A percentile compares a stretch with the other conserved stretches of the same genome.
Conservation (phyloP, 148 eudicot species). For the Mesembryanthemum crystallinum region DNA sequence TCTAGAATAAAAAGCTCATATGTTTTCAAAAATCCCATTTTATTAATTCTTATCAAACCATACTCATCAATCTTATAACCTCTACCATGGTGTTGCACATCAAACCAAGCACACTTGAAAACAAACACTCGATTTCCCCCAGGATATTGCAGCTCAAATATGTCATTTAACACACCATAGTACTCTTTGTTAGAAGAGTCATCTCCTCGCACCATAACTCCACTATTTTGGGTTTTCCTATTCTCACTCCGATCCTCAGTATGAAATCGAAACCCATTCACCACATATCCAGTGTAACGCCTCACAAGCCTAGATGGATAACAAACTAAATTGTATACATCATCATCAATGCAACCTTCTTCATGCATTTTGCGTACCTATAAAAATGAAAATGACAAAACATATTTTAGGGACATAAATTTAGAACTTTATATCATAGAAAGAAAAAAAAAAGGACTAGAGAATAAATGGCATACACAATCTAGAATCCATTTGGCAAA, state of each 20-base stretch:
- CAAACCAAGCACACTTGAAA: constrained; percentile 8
- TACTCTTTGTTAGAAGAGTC: not conserved
- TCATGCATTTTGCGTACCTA: not conserved
- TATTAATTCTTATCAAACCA: not conserved
- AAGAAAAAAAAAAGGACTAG: too few relatives aligned
- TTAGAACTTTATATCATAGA: not conserved
- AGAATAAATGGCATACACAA: constrained; percentile 13
- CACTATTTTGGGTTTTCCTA: not conserved
- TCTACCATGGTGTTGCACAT: not conserved
- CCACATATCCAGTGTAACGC: too few relatives aligned
- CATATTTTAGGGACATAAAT: not conserved
- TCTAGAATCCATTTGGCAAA: constrained; percentile 1
- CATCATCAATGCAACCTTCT: not conserved
- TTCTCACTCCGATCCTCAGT: not conserved
- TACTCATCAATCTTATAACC: not conserved
- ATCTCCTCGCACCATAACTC: not conserved
- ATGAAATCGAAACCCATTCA: not conserved
- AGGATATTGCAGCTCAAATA: not conserved
- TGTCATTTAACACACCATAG: not conserved
- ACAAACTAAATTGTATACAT: not conserved
- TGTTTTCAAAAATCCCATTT: not conserved
- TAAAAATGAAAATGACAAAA: not conserved
- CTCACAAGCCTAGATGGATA: not conserved
- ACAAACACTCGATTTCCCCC: not conserved
- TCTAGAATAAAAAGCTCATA: not conserved